Conservation (phyloP, 768 basidiomycete species). For the Termitomyces sp. region DNA sequence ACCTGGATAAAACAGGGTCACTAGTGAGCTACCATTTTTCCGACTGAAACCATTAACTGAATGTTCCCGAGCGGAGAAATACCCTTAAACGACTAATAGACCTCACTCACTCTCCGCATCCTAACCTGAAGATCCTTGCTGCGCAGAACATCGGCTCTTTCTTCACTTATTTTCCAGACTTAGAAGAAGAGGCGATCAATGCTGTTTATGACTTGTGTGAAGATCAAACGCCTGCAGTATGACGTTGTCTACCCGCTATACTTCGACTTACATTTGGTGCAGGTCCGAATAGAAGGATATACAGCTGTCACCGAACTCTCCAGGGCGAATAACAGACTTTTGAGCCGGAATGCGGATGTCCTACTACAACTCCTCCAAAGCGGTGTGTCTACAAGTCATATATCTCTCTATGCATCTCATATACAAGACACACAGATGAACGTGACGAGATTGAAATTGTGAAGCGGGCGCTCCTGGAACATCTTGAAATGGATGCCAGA, state of each 20-base stretch:
- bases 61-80: slow-evolving; percentile 38
- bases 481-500: slow-evolving; percentile 57
- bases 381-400: slow-evolving; percentile 36
- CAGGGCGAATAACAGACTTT: slow-evolving; percentile 45
- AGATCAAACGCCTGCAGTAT: slow-evolving; percentile 51
- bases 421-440: slow-evolving; percentile 44
- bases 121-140: slow-evolving; percentile 48
- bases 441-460: slow-evolving; percentile 58
- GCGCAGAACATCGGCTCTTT: slow-evolving; percentile 51
- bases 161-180: slow-evolving; percentile 62
- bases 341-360: slow-evolving; percentile 70
- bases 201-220: slow-evolving; percentile 78
- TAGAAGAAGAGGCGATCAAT: slow-evolving; percentile 72
- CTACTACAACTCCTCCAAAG: slow-evolving; percentile 71
- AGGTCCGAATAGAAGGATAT: slow-evolving; percentile 73
- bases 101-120: slow-evolving; percentile 40
- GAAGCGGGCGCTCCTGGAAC: slow-evolving; percentile 50
- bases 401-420: neutral
- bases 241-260: slow-evolving; percentile 5
- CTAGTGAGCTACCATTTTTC: slow-evolving; percentile 24
- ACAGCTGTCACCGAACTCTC: slow-evolving; percentile 46
- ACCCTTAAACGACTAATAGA: slow-evolving; percentile 49
- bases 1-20: slow-evolving; percentile 29
- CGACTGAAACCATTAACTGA: slow-evolving; percentile 1
- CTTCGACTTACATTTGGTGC: slow-evolving; percentile 4